phyloP scores from a whole-genome alignment of 352 stramenopile species.

The Pythium angustatum region DNA sequence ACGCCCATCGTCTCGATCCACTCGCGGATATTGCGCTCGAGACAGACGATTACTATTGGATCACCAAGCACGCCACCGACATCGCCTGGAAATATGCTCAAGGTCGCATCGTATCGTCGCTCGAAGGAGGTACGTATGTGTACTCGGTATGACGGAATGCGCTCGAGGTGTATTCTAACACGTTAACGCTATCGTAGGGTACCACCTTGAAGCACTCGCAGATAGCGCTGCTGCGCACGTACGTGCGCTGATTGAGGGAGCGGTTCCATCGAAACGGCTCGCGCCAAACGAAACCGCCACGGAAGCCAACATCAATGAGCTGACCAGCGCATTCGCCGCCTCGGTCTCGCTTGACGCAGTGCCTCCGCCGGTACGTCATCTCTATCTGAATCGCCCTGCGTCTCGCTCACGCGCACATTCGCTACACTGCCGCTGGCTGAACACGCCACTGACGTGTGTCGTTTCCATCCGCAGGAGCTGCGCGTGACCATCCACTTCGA shows the following conservation, averaged over 20 bases:
- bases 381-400: neutral
- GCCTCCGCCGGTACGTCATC: constrained; percentile 3
- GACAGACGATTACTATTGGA: constrained; percentile 47
- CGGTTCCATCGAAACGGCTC: constrained; percentile 18
- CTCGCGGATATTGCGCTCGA: constrained; percentile 83
- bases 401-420: too few relatives aligned
- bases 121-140: constrained; percentile 52
- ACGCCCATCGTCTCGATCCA: constrained; percentile 92
- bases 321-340: constrained; percentile 27
- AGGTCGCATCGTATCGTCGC: constrained; percentile 52
- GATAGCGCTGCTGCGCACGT: constrained; percentile 39
- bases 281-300: constrained; percentile 5
- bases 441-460: too few relatives aligned
- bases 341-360: constrained; percentile 18
- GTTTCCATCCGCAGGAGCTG: constrained; percentile 29
- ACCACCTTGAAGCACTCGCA: constrained; percentile 38
- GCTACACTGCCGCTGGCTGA: too few relatives aligned
- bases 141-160: neutral
- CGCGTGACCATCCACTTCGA: constrained; percentile 38
- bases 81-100: constrained; percentile 44
- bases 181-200: constrained; percentile 37
- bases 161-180: neutral
- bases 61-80: constrained; percentile 45
- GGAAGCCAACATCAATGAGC: neutral
- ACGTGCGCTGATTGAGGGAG: constrained; percentile 35